phyloP scores from a whole-genome alignment of 441 rosid species.

The Erodium moschatum region DNA sequence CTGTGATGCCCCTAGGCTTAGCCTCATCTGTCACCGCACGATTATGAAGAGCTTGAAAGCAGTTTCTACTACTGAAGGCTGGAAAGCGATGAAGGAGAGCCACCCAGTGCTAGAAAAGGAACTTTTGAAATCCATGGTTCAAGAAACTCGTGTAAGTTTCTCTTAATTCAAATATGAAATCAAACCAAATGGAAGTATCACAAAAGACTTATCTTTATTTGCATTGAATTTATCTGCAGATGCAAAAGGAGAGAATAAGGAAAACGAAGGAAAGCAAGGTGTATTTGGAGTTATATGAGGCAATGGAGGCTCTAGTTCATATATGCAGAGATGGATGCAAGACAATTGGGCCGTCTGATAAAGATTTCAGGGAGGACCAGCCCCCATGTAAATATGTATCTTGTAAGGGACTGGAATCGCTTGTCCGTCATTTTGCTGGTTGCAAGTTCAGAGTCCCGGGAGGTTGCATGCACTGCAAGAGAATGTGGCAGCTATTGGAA shows the following conservation, averaged over 20 bases:
- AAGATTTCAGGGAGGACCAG: conserved; percentile 37
- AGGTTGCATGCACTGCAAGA: conserved; percentile 66
- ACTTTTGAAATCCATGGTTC: conserved; percentile 41
- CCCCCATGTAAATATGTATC: conserved; percentile 53
- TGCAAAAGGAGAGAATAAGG: conserved; percentile 40
- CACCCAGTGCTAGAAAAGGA: conserved; percentile 66
- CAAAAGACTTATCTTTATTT: background rate
- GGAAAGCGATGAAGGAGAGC: conserved; percentile 64
- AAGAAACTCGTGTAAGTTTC: conserved; percentile 41
- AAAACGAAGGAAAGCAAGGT: conserved; percentile 46
- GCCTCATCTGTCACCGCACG: conserved; percentile 55
- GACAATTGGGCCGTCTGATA: conserved; percentile 90
- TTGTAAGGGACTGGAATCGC: conserved; percentile 65
- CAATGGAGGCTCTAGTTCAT: conserved; percentile 92
- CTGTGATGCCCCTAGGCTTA: conserved; percentile 72
- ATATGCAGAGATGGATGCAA: conserved; percentile 83
- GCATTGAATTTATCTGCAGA: conserved; percentile 25
- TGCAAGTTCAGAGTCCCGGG: conserved; percentile 71
- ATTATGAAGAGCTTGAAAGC: conserved; percentile 40
- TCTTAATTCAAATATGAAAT: no score
- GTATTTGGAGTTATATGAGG: conserved; percentile 62
- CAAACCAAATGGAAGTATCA: no score
- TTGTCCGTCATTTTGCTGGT: conserved; percentile 60
- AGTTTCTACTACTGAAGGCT: conserved; percentile 56
- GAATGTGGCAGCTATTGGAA: conserved; percentile 92